A percentile compares a stretch with the other conserved stretches of the same genome.
phyloP scores from a whole-genome alignment of 1,139 yeast species.

The Geotrichum phurueaensis region DNA sequence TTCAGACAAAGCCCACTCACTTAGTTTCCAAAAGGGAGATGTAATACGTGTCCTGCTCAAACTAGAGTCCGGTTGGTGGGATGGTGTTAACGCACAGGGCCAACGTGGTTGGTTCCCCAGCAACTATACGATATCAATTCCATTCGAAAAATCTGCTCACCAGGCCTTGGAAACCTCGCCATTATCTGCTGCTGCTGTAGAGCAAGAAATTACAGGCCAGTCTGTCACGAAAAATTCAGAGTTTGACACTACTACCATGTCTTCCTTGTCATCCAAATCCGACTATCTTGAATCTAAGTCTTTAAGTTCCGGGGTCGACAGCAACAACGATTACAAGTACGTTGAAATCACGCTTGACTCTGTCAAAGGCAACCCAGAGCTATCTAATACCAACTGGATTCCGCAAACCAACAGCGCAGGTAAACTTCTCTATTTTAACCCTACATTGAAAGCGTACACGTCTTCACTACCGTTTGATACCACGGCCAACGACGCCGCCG shows the following conservation, averaged over 20 bases:
- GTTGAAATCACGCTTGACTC: background rate
- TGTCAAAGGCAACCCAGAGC: slow-evolving; percentile 8
- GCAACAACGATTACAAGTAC: slow-evolving; percentile 8
- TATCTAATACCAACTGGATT: slow-evolving; percentile 25
- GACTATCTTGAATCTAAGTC: background rate
- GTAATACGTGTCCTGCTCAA: slow-evolving; percentile 55
- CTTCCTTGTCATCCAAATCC: background rate
- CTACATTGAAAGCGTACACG: slow-evolving; percentile 17
- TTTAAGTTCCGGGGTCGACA: background rate
- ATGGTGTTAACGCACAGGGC: slow-evolving; percentile 28
- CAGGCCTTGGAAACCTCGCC: background rate
- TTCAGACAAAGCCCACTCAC: slow-evolving; percentile 64
- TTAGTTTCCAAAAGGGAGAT: slow-evolving; percentile 56
- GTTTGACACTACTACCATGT: background rate
- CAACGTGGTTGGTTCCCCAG: slow-evolving; percentile 37
- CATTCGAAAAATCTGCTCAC: background rate
- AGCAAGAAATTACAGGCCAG: background rate
- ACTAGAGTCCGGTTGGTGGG: slow-evolving; percentile 37
- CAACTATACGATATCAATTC: slow-evolving; percentile 22
- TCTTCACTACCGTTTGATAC: background rate
- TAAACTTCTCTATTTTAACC: slow-evolving; percentile 25
- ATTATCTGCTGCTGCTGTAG: background rate
- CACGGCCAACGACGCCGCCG: background rate
- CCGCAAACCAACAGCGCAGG: slow-evolving; percentile 28
- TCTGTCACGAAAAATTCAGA: background rate